Percentiles rank a stretch among this genome's conserved stretches.
These are phyloP conservation scores for Rhodotorula sp. DNA, from an alignment of 1,284 basidiomycete species.

Conservation along the genomic window DNA sequence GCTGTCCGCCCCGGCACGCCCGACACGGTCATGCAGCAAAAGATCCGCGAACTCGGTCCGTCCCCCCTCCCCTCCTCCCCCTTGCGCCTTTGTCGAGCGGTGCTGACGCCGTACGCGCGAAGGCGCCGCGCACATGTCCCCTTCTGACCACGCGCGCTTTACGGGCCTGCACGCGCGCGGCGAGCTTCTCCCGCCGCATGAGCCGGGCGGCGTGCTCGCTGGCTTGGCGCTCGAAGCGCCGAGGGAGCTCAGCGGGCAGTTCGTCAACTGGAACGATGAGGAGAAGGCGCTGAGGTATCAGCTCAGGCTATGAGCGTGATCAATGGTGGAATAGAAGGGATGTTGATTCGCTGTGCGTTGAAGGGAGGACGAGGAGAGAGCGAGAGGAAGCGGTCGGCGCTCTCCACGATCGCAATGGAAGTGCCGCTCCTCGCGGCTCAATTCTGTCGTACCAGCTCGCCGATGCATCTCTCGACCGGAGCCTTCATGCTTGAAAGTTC, in stretches of 20 bases:
- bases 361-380: no score
- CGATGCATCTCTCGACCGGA: no score
- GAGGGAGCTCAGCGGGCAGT: constrained; percentile 65
- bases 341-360: neutral
- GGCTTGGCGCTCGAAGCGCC: constrained; percentile 53
- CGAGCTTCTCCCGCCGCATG: constrained; percentile 58
- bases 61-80: neutral
- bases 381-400: no score
- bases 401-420: no score
- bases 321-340: neutral
- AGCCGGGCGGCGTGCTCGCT: constrained; percentile 69
- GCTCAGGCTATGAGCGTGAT: neutral
- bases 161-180: constrained; percentile 64
- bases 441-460: no score
- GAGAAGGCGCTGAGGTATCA: constrained; percentile 29
- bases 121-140: constrained; percentile 57
- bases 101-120: neutral
- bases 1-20: constrained; percentile 83
- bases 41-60: constrained; percentile 39
- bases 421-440: no score
- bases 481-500: no score
- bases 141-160: constrained; percentile 60
- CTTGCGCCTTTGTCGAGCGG: neutral
- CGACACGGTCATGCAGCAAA: constrained; percentile 54
- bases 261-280: constrained; percentile 62